These are phyloP conservation scores for Ascoidea rubescens DNA, from an alignment of 805 yeast genomes.

Conservation along the genomic window DNA sequence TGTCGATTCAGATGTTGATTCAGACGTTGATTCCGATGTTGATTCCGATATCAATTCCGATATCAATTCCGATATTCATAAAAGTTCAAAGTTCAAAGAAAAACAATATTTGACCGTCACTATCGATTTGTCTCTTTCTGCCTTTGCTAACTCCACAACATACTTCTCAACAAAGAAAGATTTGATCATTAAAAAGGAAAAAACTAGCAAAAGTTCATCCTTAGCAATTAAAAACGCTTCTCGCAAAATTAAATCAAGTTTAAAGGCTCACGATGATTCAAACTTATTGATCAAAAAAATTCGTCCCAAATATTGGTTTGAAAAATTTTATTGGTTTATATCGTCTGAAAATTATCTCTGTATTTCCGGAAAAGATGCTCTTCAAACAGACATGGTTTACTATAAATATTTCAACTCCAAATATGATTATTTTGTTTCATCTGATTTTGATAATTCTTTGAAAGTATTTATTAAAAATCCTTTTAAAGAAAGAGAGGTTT, in stretches of 20 bases:
- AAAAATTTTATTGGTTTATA: slow-evolving; percentile 90
- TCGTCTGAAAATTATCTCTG: slow-evolving; percentile 80
- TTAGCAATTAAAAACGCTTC: slow-evolving; percentile 78
- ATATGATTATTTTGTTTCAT: slow-evolving; percentile 57
- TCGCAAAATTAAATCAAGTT: slow-evolving; percentile 56
- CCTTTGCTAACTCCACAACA: slow-evolving; percentile 77
- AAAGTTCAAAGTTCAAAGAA: slow-evolving; percentile 6
- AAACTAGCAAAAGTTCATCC: slow-evolving; percentile 65
- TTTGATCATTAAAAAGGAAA: slow-evolving; percentile 66
- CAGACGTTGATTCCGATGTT: slow-evolving; percentile 21
- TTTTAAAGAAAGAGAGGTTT: slow-evolving; percentile 49
- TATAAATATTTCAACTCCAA: slow-evolving; percentile 57
- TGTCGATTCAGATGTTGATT: slow-evolving; percentile 16
- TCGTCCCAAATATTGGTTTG: slow-evolving; percentile 79
- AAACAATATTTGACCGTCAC: slow-evolving; percentile 31
- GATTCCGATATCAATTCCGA: slow-evolving; percentile 20
- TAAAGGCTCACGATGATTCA: slow-evolving; percentile 47
- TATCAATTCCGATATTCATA: slow-evolving; percentile 12
- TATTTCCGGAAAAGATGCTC: slow-evolving; percentile 71
- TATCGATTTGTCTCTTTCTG: slow-evolving; percentile 57
- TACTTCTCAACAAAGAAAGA: slow-evolving; percentile 67
- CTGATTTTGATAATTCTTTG: slow-evolving; percentile 62
- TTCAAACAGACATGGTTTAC: slow-evolving; percentile 70
- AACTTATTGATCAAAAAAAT: slow-evolving; percentile 40
- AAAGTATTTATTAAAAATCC: slow-evolving; percentile 78